Percentiles rank a stretch among this genome's conserved stretches.
These are phyloP conservation scores for Dioscorea dumetorum DNA, from an alignment of 106 monocot species.

Conservation along the genomic window DNA sequence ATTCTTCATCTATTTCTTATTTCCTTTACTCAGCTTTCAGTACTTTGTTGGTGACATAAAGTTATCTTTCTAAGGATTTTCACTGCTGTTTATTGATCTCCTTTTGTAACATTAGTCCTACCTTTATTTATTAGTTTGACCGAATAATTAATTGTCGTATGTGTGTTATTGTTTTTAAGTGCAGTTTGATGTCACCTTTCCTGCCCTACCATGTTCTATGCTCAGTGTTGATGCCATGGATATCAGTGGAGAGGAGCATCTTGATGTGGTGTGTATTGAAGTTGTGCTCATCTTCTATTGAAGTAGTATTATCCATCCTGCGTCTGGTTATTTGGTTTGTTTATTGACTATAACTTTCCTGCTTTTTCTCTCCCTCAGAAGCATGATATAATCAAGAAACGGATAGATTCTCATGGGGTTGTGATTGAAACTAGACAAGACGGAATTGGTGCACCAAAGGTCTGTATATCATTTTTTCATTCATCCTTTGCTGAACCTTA, in stretches of 20 bases:
- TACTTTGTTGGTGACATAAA: not conserved
- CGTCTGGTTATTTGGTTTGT: too few relatives aligned
- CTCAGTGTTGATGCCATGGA: slow-evolving; percentile 95
- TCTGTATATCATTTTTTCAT: slow-evolving; percentile 5
- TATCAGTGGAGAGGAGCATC: slow-evolving; percentile 90
- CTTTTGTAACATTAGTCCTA: not conserved
- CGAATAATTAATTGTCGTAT: too few relatives aligned
- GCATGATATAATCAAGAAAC: slow-evolving; percentile 87
- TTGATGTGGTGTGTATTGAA: slow-evolving; percentile 71
- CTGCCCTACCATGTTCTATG: slow-evolving; percentile 81
- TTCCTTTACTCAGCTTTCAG: too few relatives aligned
- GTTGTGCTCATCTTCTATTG: not conserved
- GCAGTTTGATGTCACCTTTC: slow-evolving; percentile 98
- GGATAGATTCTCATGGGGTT: slow-evolving; percentile 78
- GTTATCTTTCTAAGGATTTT: not conserved
- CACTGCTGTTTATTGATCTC: not conserved
- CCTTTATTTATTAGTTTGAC: not conserved
- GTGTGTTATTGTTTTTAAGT: slow-evolving; percentile 9
- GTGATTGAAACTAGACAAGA: slow-evolving; percentile 89
- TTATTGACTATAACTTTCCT: too few relatives aligned
- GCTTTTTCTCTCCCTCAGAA: slow-evolving; percentile 32
- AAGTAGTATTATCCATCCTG: not conserved
- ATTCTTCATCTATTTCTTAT: too few relatives aligned
- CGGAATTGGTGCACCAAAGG: slow-evolving; percentile 77
- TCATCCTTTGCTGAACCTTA: not conserved